A percentile compares a stretch with the other conserved stretches of the same genome.
Conservation (phyloP, 179 eudicot species). For the Sideroxylon spinosum region DNA sequence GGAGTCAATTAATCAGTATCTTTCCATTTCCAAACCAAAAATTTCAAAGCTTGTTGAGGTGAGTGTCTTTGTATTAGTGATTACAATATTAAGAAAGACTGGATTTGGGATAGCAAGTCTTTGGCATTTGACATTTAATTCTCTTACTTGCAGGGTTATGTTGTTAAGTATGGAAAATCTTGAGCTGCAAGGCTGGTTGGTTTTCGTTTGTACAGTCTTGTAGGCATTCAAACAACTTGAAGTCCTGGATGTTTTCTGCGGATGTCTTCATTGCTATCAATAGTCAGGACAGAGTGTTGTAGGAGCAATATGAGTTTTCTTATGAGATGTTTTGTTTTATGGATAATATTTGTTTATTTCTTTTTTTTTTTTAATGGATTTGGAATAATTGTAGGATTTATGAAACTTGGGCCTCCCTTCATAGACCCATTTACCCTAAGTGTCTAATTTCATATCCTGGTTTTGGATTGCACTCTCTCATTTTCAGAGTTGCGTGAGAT, state of each 20-base stretch:
- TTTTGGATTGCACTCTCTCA: background rate
- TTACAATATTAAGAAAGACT: slow-evolving; percentile 1
- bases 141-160: slow-evolving; percentile 70
- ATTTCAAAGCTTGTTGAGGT: slow-evolving; percentile 89
- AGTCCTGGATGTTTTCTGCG: slow-evolving; percentile 4
- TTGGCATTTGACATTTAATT: slow-evolving; percentile 26
- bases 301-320: slow-evolving; percentile 1
- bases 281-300: slow-evolving; percentile 12
- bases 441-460: background rate
- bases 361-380: background rate
- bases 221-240: slow-evolving; percentile 8
- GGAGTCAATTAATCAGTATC: slow-evolving; percentile 59
- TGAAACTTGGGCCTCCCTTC: background rate
- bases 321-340: background rate
- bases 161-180: slow-evolving; percentile 62
- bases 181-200: slow-evolving; percentile 36
- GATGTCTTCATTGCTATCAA: slow-evolving; percentile 4
- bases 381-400: slow-evolving; percentile 3
- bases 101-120: background rate
- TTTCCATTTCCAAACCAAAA: slow-evolving; percentile 58
- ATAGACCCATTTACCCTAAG: background rate
- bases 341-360: slow-evolving; percentile 13
- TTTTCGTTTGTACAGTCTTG: slow-evolving; percentile 14
- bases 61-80: slow-evolving; percentile 25
- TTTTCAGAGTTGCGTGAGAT: background rate